Evolutionary conservation across 306 rosid genomes (phyloP).

Genomic region (Cucumis cinereus): DNA sequence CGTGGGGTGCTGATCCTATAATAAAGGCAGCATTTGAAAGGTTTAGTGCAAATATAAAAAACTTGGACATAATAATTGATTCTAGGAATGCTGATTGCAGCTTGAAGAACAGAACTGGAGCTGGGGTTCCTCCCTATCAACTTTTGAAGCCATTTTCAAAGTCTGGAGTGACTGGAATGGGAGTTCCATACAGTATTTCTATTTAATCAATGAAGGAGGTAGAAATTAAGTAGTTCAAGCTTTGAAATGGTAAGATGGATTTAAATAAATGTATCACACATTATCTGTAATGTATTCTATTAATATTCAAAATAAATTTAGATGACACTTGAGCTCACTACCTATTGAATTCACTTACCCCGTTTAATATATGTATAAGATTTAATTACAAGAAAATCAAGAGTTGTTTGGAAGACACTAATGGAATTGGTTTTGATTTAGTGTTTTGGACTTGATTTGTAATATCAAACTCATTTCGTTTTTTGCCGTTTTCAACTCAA

Average conservation of each 20-base stretch:
- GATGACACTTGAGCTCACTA: no score
- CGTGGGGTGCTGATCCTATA: constrained; percentile 46
- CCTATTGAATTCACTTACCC: no score
- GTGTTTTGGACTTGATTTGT: no score
- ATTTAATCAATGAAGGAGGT: constrained; percentile 11
- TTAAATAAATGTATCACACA: no score
- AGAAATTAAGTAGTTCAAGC: not conserved
- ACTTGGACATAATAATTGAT: constrained; percentile 37
- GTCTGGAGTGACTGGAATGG: constrained; percentile 60
- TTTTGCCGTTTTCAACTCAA: no score
- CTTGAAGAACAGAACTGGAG: constrained; percentile 63
- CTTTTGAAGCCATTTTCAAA: constrained; percentile 71
- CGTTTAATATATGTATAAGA: no score
- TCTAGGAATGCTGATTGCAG: constrained; percentile 27
- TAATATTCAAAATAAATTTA: no score
- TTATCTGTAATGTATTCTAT: not conserved
- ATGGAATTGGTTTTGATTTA: no score
- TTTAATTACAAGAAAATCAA: no score
- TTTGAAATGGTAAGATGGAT: not conserved
- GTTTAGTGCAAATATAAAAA: constrained; percentile 30
- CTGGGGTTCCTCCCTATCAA: constrained; percentile 57
- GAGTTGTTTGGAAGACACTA: no score
- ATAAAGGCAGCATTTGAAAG: constrained; percentile 41
- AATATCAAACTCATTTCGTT: no score
- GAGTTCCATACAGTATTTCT: constrained; percentile 72